These are phyloP conservation scores for Cryptococcus neoformans DNA, from an alignment of 1,284 basidiomycete genomes.

Conservation along the genomic window DNA sequence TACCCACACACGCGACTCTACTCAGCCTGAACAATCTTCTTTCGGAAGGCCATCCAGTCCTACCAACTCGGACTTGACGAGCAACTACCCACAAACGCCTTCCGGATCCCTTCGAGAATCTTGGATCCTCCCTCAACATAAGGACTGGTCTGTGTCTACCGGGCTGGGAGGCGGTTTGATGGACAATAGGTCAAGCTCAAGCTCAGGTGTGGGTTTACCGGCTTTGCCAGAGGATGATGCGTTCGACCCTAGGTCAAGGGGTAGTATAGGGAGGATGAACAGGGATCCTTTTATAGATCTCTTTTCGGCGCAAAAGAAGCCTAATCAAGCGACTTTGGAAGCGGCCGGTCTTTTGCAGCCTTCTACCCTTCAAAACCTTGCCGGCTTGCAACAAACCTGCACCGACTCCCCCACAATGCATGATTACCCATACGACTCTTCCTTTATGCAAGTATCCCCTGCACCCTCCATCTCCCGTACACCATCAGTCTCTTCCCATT, in stretches of 20 bases:
- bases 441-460: not conserved
- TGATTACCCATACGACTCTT: not conserved
- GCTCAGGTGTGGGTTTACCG: slow-evolving; percentile 6
- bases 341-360: slow-evolving; percentile 7
- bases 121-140: slow-evolving; percentile 11
- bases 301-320: not conserved
- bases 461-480: not conserved
- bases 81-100: slow-evolving; percentile 29
- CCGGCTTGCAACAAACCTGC: not conserved
- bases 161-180: not conserved
- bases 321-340: not conserved
- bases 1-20: slow-evolving; percentile 15
- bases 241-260: not conserved
- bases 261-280: not conserved
- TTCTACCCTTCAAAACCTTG: not conserved
- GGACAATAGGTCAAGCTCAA: slow-evolving; percentile 15
- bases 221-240: slow-evolving; percentile 6
- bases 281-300: slow-evolving; percentile 6
- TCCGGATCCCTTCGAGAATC: slow-evolving; percentile 24
- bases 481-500: not conserved
- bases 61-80: slow-evolving; percentile 32
- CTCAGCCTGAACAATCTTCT: not conserved
- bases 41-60: slow-evolving; percentile 21
- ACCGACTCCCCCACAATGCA: not conserved
- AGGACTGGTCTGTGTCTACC: slow-evolving; percentile 4